Percentiles rank a stretch among this genome's conserved stretches.
phyloP scores from a whole-genome alignment of 2,329 filamentous ascomycete genomes.

The Fusarium succisae region DNA sequence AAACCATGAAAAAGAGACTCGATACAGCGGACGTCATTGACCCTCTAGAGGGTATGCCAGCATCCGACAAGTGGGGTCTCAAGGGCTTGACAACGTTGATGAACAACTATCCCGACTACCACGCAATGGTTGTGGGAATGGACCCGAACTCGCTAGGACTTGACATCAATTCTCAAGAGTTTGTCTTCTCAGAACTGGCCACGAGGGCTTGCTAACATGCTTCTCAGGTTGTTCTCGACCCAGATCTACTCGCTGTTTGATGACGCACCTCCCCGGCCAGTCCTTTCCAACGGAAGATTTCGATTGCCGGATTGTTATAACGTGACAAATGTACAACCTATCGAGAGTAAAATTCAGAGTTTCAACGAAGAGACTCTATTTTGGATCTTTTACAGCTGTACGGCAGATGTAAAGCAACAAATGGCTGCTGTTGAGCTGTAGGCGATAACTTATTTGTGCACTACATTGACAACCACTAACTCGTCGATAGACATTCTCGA shows the following conservation, averaged over 20 bases:
- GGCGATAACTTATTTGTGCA: constrained; percentile 35
- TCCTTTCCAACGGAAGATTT: constrained; percentile 61
- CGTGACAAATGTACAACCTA: constrained; percentile 71
- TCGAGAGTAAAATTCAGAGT: constrained; percentile 71
- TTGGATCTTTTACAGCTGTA: constrained; percentile 76
- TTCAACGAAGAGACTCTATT: constrained; percentile 76
- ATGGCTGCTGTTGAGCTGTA: constrained; percentile 72
- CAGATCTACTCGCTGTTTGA: constrained; percentile 71
- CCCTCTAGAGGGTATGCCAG: constrained; percentile 68
- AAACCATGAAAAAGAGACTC: constrained; percentile 43
- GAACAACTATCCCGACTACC: constrained; percentile 71
- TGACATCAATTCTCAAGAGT: constrained; percentile 67
- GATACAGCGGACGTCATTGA: constrained; percentile 59
- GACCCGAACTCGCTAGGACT: constrained; percentile 67
- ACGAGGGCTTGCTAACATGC: constrained; percentile 24
- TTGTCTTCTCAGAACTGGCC: constrained; percentile 44
- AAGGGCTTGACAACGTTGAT: constrained; percentile 72
- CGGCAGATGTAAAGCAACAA: constrained; percentile 69
- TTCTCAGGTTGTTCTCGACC: constrained; percentile 61
- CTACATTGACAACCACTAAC: background rate
- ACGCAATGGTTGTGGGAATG: constrained; percentile 67
- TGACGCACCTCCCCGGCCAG: constrained; percentile 65
- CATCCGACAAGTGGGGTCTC: constrained; percentile 71
- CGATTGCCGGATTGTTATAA: constrained; percentile 72
- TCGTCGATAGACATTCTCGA: constrained; percentile 62